Conservation (phyloP, 176 grass and related monocot species). For the Carex parvula region DNA sequence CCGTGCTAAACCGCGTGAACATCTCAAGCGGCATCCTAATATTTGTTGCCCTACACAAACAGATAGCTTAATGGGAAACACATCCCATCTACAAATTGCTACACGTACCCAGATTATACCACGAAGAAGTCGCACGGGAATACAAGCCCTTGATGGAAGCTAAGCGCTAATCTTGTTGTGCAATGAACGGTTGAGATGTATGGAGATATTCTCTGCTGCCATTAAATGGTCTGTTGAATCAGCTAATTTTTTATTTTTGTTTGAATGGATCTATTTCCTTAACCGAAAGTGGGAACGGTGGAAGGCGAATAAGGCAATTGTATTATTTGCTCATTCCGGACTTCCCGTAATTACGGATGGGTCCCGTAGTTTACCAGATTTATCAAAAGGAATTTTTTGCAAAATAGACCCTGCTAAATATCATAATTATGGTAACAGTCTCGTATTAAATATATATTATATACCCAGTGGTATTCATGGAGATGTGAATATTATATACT, state of each 20-base stretch:
- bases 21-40: slow-evolving; percentile 1
- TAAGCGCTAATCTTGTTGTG: not conserved
- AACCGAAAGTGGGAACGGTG: slow-evolving; percentile 3
- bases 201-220: not conserved
- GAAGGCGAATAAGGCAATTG: too few relatives aligned
- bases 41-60: not conserved
- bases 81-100: not conserved
- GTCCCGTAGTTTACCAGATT: not conserved
- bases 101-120: not conserved
- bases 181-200: not conserved
- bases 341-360: slow-evolving; percentile 17
- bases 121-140: not conserved
- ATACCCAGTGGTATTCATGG: not conserved
- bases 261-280: not conserved
- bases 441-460: not conserved
- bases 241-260: too few relatives aligned
- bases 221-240: not conserved
- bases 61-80: not conserved
- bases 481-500: not conserved
- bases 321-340: not conserved
- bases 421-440: not conserved
- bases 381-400: not conserved
- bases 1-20: slow-evolving; percentile 5
- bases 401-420: not conserved
- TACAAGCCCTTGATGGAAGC: not conserved